These are phyloP conservation scores for Medicago lupulina DNA, from an alignment of 306 rosid genomes.

Conservation along the genomic window DNA sequence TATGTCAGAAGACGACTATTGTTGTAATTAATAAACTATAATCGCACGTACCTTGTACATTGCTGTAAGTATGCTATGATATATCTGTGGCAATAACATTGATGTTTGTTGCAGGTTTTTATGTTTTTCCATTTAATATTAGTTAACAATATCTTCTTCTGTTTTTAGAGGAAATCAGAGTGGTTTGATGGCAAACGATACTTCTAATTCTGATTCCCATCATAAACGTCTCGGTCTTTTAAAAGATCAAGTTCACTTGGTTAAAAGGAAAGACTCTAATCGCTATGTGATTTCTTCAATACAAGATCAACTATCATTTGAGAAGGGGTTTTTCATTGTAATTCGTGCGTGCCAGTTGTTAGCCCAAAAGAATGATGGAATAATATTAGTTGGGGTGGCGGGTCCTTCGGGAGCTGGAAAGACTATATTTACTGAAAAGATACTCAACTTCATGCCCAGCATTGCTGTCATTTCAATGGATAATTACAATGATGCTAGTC, in stretches of 20 bases:
- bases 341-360: constrained; percentile 91
- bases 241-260: constrained; percentile 89
- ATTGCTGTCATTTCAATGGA: constrained; percentile 99
- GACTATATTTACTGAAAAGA: constrained; percentile 91
- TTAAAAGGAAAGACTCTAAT: constrained; percentile 69
- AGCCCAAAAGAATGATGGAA: constrained; percentile 90
- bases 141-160: constrained; percentile 33
- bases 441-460: constrained; percentile 89
- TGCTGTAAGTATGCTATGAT: not conserved
- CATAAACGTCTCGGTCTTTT: constrained; percentile 78
- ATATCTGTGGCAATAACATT: not conserved
- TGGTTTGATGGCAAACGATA: constrained; percentile 64
- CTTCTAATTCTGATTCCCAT: constrained; percentile 61
- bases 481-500: constrained; percentile 93
- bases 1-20: not conserved
- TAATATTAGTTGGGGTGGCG: constrained; percentile 88
- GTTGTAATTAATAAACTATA: constrained; percentile 17
- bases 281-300: constrained; percentile 81
- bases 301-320: constrained; percentile 77
- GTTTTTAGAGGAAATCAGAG: constrained; percentile 44
- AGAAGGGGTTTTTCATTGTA: constrained; percentile 93
- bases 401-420: constrained; percentile 99
- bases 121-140: constrained; percentile 30
- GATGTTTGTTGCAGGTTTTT: constrained; percentile 25
- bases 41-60: not conserved